Conservation (phyloP, 2,329 filamentous ascomycete species). For the Colletotrichum lupini region DNA sequence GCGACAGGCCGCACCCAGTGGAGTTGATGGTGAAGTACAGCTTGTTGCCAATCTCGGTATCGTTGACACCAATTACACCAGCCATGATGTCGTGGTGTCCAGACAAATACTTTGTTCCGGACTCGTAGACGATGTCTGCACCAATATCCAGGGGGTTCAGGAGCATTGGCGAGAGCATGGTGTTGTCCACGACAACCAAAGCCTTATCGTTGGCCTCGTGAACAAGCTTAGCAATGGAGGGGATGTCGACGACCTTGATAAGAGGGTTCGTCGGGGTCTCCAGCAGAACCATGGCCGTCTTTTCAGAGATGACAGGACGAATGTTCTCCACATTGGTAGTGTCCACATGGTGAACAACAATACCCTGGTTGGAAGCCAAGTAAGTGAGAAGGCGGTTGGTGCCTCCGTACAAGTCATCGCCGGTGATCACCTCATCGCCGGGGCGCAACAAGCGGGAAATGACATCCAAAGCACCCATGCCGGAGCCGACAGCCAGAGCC, state of each 20-base stretch:
- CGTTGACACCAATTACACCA: conserved; percentile 93
- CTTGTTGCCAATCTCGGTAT: conserved; percentile 82
- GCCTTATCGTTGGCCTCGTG: conserved; percentile 83
- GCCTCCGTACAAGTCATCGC: conserved; percentile 96
- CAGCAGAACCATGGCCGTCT: conserved; percentile 94
- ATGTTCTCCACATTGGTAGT: conserved; percentile 84
- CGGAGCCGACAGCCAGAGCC: conserved; percentile 91
- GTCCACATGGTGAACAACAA: conserved; percentile 95
- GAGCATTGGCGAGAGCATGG: conserved; percentile 96
- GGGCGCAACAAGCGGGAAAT: conserved; percentile 91
- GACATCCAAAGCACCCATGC: conserved; percentile 97
- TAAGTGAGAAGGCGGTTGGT: conserved; percentile 95
- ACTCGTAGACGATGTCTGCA: conserved; percentile 97
- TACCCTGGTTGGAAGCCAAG: conserved; percentile 87
- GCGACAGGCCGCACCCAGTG: conserved; percentile 91
- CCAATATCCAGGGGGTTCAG: conserved; percentile 94
- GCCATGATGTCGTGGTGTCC: conserved; percentile 99
- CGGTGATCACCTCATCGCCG: conserved; percentile 96
- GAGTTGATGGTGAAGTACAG: conserved; percentile 98
- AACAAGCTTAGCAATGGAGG: conserved; percentile 78
- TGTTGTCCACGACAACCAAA: conserved; percentile 95
- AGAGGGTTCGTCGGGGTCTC: conserved; percentile 98
- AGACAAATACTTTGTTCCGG: conserved; percentile 96
- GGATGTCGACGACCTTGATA: conserved; percentile 97
- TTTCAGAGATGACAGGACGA: conserved; percentile 73